These are phyloP conservation scores for Triticum urartu DNA, from an alignment of 176 grass and related monocot species.

Conservation along the genomic window DNA sequence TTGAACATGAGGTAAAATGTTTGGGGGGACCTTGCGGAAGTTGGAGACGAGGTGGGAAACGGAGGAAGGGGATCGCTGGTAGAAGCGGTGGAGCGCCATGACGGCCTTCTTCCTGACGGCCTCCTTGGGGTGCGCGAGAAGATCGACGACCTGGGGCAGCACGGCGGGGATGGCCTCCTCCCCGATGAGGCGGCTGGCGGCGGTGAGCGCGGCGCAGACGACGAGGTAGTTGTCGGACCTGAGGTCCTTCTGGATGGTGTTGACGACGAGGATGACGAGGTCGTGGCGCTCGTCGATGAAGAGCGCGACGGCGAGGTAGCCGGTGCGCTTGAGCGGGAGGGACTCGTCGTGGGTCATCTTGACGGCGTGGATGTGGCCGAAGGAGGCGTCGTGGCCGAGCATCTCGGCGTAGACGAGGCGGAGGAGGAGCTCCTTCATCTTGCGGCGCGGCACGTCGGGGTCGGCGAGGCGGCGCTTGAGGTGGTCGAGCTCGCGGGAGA, in stretches of 20 bases:
- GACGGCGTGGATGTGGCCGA: conserved; percentile 98
- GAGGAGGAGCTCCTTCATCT: conserved; percentile 97
- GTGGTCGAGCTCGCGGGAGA: conserved; percentile 84
- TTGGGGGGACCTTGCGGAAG: conserved; percentile 72
- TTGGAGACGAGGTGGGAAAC: conserved; percentile 93
- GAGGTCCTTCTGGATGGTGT: conserved; percentile 99
- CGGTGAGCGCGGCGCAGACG: conserved; percentile 76
- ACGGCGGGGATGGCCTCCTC: conserved; percentile 98
- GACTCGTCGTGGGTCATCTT: conserved; percentile 99
- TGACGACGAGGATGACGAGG: conserved; percentile 97
- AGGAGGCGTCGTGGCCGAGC: conserved; percentile 98
- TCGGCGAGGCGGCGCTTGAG: conserved; percentile 89
- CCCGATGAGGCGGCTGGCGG: conserved; percentile 82
- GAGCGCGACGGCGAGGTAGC: conserved; percentile 95
- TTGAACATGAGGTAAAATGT: background rate
- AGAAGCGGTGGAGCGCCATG: conserved; percentile 92
- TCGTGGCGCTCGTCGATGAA: conserved; percentile 97
- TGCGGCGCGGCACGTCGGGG: conserved; percentile 84
- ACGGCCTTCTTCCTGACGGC: conserved; percentile 96
- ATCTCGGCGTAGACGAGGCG: conserved; percentile 99
- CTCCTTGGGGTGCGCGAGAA: conserved; percentile 88
- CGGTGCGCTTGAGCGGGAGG: conserved; percentile 86
- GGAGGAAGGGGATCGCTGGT: conserved; percentile 82
- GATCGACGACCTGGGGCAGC: conserved; percentile 89
- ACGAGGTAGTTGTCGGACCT: conserved; percentile 94